Conservation (phyloP, 2,329 filamentous ascomycete genomes). For the Fusarium sp. region DNA sequence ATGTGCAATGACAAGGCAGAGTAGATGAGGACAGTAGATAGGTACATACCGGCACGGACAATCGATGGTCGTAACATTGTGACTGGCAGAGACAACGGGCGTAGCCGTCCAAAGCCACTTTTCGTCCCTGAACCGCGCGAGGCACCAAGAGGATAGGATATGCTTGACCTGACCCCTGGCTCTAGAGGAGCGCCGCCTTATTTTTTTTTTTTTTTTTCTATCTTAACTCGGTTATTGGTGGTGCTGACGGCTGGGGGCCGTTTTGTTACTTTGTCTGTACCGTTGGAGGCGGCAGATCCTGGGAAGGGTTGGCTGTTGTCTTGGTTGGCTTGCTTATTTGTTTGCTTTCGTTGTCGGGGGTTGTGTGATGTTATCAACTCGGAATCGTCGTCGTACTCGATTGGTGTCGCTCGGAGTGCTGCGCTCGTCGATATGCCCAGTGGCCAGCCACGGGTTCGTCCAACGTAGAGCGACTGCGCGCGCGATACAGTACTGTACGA, state of each 20-base stretch:
- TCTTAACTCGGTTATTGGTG: slow-evolving; percentile 19
- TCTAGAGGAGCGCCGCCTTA: slow-evolving; percentile 31
- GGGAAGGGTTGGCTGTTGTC: slow-evolving; percentile 24
- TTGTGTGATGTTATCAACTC: slow-evolving; percentile 23
- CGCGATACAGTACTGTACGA: slow-evolving; percentile 3
- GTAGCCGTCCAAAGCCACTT: slow-evolving; percentile 42
- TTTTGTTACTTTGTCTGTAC: slow-evolving; percentile 17
- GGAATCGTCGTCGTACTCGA: slow-evolving; percentile 27
- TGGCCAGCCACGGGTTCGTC: slow-evolving; percentile 47
- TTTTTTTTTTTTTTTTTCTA: slow-evolving; percentile 21
- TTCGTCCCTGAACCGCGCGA: slow-evolving; percentile 33
- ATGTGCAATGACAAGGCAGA: slow-evolving; percentile 23
- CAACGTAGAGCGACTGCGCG: slow-evolving; percentile 33
- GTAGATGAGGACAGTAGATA: slow-evolving; percentile 3
- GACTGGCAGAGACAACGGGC: slow-evolving; percentile 41
- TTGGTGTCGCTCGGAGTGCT: slow-evolving; percentile 24
- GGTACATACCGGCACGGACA: slow-evolving; percentile 72
- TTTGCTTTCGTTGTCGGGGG: slow-evolving; percentile 15
- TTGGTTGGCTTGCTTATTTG: slow-evolving; percentile 21
- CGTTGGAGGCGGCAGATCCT: slow-evolving; percentile 30
- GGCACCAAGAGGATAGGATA: slow-evolving; percentile 33
- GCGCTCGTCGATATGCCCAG: slow-evolving; percentile 31
- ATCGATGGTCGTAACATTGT: slow-evolving; percentile 73
- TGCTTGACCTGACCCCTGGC: slow-evolving; percentile 41
- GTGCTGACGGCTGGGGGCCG: slow-evolving; percentile 34